Base-by-base conservation (phyloP, 2,329 filamentous ascomycete genomes). In the Curvularia sp. region DNA sequence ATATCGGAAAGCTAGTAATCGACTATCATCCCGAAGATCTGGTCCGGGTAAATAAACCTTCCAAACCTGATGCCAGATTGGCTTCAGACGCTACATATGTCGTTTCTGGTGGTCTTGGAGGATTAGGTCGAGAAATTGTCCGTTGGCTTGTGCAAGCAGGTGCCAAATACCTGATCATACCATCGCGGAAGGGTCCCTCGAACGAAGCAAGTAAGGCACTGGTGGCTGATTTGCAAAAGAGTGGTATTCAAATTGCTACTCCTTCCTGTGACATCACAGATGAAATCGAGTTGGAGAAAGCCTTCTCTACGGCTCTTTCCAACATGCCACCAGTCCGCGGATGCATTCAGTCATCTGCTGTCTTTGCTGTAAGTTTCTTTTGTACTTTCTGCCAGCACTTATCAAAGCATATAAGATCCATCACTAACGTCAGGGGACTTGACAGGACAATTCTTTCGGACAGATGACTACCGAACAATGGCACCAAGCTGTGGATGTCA, bases 401-500 rank as follows among this genome's bases (percentile, higher is more conserved):
- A 18, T 1, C 13, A 43, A 15, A 4, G 12, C 4, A 27, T 7
- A 23, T 6, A 43, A 15, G 21, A 43, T 10, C 39, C 7, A 7
- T 23, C 1, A 27, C 39, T 43, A 43, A 43, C 39, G 7, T 27
- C 10, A 15, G 1, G 3, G 7, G 4, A 9, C 18, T 41, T 41
- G 5, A 39, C 10, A 43, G 49, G 64, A 64, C 25, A 8, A 21
- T 6, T 1, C 71, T 1, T 64, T 60, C 43, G 23, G 28, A 3
- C 34, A 43, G 1, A 69, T 71, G 66, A 57, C 53, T 1, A 27
- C 21, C 0, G 47, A 57, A 0, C 59, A 65, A 12, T 71, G 60
- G 60, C 49, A 59, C 5, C 34, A 48, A 1, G 60, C 56, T 2
- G 38, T 59, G 3, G 3, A 36, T 0, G 53, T 64, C 13, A 72